Evolutionary conservation across 768 basidiomycete species (phyloP).

Genomic region (Termitomyces sp.): DNA sequence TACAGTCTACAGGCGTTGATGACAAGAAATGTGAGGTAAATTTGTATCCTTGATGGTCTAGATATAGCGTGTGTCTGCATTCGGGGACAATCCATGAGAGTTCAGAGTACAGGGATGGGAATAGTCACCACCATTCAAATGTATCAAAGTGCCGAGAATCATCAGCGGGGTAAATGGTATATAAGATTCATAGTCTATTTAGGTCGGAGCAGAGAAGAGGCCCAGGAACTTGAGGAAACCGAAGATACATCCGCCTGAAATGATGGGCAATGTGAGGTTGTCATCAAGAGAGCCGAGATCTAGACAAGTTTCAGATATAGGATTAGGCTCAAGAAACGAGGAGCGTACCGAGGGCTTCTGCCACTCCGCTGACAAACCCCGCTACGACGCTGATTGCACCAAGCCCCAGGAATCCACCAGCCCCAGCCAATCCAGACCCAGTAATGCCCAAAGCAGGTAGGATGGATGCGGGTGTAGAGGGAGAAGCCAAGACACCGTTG

Average conservation of each 20-base stretch:
- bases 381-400: constrained; percentile 53
- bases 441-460: constrained; percentile 12
- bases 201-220: constrained; percentile 20
- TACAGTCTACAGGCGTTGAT: neutral
- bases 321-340: neutral
- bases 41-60: neutral
- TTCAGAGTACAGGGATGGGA: neutral
- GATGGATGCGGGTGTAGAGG: constrained; percentile 15
- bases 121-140: neutral
- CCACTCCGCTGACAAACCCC: constrained; percentile 76
- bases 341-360: constrained; percentile 82
- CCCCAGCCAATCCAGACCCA: constrained; percentile 12
- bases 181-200: neutral
- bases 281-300: constrained; percentile 85
- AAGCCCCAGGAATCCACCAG: constrained; percentile 46
- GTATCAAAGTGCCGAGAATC: neutral
- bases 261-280: constrained; percentile 84
- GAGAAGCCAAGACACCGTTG: constrained; percentile 35
- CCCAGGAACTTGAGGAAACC: constrained; percentile 38
- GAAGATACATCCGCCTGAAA: constrained; percentile 63
- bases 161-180: neutral
- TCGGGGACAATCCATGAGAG: neutral
- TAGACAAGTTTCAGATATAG: constrained; percentile 24
- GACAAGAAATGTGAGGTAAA: neutral
- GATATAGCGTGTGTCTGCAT: neutral